phyloP scores from a whole-genome alignment of 306 rosid genomes.

The Medicago arabica region DNA sequence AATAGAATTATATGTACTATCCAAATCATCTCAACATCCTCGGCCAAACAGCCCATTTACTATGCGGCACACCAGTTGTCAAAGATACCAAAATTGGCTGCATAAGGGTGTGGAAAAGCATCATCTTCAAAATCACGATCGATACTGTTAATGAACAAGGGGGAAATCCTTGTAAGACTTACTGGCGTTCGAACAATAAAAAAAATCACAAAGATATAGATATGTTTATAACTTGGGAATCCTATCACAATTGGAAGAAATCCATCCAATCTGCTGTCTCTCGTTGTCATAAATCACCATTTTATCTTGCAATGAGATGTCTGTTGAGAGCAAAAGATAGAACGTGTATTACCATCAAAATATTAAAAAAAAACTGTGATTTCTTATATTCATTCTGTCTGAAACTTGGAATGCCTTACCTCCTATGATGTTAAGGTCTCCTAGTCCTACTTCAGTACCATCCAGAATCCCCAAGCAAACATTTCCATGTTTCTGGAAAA shows the following conservation, averaged over 20 bases:
- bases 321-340: slow-evolving; percentile 47
- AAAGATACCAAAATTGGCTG: slow-evolving; percentile 50
- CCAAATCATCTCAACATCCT: slow-evolving; percentile 36
- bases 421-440: slow-evolving; percentile 67
- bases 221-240: slow-evolving; percentile 57
- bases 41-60: slow-evolving; percentile 27
- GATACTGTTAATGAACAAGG: slow-evolving; percentile 53
- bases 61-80: slow-evolving; percentile 43
- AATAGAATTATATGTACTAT: slow-evolving; percentile 10
- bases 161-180: slow-evolving; percentile 36
- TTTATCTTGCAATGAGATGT: slow-evolving; percentile 72
- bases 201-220: slow-evolving; percentile 35
- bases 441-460: slow-evolving; percentile 75
- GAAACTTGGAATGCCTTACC: slow-evolving; percentile 54
- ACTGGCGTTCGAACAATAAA: slow-evolving; percentile 14
- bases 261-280: slow-evolving; percentile 82
- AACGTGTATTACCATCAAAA: slow-evolving; percentile 21
- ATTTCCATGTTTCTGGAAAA: slow-evolving; percentile 69
- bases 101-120: slow-evolving; percentile 46
- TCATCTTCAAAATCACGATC: slow-evolving; percentile 48
- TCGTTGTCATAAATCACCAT: slow-evolving; percentile 85
- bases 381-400: not conserved
- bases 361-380: not conserved
- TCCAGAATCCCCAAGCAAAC: slow-evolving; percentile 92
- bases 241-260: slow-evolving; percentile 62